Evolutionary conservation across 2,329 filamentous ascomycete genomes (phyloP), one percentile per base, ranked within the genome.

Genomic region (Dothideomycetes sp.): DNA sequence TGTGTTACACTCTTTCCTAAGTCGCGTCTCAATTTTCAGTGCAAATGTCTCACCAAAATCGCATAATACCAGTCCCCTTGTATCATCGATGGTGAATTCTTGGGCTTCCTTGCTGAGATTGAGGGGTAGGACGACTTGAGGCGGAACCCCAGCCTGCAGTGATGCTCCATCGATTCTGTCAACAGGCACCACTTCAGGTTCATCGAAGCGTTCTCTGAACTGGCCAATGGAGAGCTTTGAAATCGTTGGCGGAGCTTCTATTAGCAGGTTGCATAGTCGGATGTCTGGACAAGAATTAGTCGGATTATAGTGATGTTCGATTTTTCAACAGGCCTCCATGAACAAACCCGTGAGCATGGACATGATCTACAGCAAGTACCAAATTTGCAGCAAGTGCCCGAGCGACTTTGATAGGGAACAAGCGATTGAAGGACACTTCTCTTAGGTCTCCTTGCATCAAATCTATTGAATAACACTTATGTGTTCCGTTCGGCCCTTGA

Each of bases 11-110:
- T 38, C 25, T 10, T 24, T 22, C n/a, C 35, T 24, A 4, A 29
- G 10, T 7, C 35, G 23, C 17, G 3, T n/a, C 35, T 30, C 25
- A 2, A 11, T 30, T 3, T n/a, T 17, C 19, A 6, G 35, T 19
- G 16, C 19, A 24, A 38, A 28, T 12, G 35, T 24, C 25, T 38
- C 35, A 6, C 35, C 35, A 19, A 38, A 28, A 18, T 38, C 35
- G 11, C 22, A 16, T 5, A 38, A 24, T 24, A 38, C 18, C n/a
- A 38, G 24, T 7, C 24, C 9, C 19, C 13, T 10, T 5, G 25
- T 15, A n/a, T 38, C 35, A 25, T 28, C 8, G 3, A 17, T n/a
- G 24, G 23, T 19, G 17, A 29, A 38, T 17, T 38, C 8, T 18
- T 29, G 13, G 11, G 35, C 35, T 18, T 19, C 9, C 16, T 30